Evolutionary conservation across 2,329 filamentous ascomycete genomes (phyloP).

Genomic region (Verticillium albo-atrum): DNA sequence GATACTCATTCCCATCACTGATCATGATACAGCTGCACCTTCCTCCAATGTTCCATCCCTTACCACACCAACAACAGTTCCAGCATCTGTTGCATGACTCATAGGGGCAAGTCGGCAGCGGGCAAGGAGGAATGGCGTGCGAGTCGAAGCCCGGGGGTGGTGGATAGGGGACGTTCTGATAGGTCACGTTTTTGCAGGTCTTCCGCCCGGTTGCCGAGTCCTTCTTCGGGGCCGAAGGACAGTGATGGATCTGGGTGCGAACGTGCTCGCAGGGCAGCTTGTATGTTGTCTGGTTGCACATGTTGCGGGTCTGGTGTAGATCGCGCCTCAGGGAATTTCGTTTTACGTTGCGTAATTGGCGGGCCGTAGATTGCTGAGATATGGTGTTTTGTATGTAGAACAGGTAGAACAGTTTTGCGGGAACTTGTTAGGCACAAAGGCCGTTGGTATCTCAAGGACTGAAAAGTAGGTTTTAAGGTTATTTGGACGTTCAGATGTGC

Average conservation of each 20-base stretch:
- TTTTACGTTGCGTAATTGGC: not conserved
- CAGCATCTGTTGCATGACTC: conserved; percentile 43
- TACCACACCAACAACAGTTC: conserved; percentile 55
- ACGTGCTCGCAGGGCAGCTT: conserved; percentile 48
- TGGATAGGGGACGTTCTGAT: conserved; percentile 40
- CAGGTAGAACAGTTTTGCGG: not conserved
- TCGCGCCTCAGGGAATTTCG: not conserved
- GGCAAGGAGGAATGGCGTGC: conserved; percentile 33
- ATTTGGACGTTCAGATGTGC: not conserved
- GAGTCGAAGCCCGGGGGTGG: conserved; percentile 38
- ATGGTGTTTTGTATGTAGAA: not conserved
- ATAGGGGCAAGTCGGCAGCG: conserved; percentile 43
- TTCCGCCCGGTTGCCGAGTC: conserved; percentile 18
- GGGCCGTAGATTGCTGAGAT: not conserved
- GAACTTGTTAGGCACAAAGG: not conserved
- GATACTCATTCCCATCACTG: conserved; percentile 41
- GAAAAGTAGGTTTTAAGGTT: not conserved
- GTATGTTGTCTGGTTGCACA: conserved; percentile 48
- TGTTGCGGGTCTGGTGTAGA: conserved; percentile 15
- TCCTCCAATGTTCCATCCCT: conserved; percentile 44
- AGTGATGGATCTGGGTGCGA: conserved; percentile 38
- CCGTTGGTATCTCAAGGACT: not conserved
- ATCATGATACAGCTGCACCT: conserved; percentile 50
- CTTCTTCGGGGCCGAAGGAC: conserved; percentile 29
- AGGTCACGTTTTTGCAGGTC: conserved; percentile 38